Conservation (phyloP, 2,329 filamentous ascomycete genomes). For the Mycosphaerelloides madeirae region DNA sequence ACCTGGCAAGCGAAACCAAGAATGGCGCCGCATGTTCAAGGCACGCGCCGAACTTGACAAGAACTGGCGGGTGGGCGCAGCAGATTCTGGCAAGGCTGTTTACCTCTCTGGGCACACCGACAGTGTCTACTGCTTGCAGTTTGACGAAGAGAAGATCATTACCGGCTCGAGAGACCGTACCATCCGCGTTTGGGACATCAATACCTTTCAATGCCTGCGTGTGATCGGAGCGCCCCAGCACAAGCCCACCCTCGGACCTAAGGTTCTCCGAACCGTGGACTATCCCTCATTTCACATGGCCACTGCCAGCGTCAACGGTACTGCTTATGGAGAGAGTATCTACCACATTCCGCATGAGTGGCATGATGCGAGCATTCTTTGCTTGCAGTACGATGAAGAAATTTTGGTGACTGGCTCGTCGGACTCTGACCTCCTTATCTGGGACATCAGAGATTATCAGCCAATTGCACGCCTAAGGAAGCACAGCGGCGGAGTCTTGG, state of each 20-base stretch:
- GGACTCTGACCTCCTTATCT: conserved; percentile 85
- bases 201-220: conserved; percentile 76
- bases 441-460: conserved; percentile 75
- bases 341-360: conserved; percentile 51
- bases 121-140: conserved; percentile 96
- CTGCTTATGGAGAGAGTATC: conserved; percentile 42
- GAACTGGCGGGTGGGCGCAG: conserved; percentile 66
- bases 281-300: conserved; percentile 36
- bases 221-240: conserved; percentile 74
- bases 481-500: conserved; percentile 84
- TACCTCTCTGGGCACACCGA: conserved; percentile 92
- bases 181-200: conserved; percentile 93
- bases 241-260: conserved; percentile 46
- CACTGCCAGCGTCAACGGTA: conserved; percentile 45
- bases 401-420: conserved; percentile 95
- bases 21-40: conserved; percentile 83
- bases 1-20: conserved; percentile 52
- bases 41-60: conserved; percentile 69
- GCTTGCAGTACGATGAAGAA: conserved; percentile 86
- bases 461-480: conserved; percentile 72
- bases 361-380: conserved; percentile 90
- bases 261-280: conserved; percentile 40
- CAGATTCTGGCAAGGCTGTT: conserved; percentile 66
- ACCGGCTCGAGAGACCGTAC: conserved; percentile 94
- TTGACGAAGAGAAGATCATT: conserved; percentile 96